These are phyloP conservation scores for Cutaneotrichosporon cavernicola DNA, from an alignment of 1,284 basidiomycete genomes.

Conservation along the genomic window DNA sequence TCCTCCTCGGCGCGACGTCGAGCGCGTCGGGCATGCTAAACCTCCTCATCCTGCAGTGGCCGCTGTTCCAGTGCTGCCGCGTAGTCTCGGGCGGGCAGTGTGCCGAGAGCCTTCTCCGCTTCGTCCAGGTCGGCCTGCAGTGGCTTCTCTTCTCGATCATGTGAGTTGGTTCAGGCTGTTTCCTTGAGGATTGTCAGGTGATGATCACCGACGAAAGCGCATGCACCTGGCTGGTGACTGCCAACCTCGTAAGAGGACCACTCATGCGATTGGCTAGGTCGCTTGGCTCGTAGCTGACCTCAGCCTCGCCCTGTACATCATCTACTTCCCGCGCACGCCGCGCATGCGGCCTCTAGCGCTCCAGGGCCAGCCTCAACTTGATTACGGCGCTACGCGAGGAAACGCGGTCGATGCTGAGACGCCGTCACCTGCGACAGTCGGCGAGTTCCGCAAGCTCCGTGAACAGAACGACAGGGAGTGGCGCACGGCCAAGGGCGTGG, in stretches of 20 bases:
- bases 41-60: constrained; percentile 88
- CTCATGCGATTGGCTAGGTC: too few relatives aligned
- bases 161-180: constrained; percentile 57
- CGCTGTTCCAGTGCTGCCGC: constrained; percentile 76
- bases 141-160: constrained; percentile 84
- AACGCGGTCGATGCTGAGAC: constrained; percentile 8
- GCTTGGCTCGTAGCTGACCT: constrained; percentile 1
- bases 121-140: constrained; percentile 77
- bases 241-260: not conserved
- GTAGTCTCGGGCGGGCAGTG: constrained; percentile 60
- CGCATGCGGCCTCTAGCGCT: constrained; percentile 42
- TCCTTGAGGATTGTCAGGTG: not conserved
- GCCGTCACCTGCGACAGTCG: not conserved
- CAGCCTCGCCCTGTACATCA: constrained; percentile 84
- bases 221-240: not conserved
- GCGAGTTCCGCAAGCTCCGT: constrained; percentile 4
- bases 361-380: constrained; percentile 57
- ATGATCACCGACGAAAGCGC: too few relatives aligned
- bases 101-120: constrained; percentile 75
- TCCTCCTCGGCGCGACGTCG: constrained; percentile 87
- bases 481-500: constrained; percentile 69
- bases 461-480: constrained; percentile 62
- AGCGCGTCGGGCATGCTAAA: constrained; percentile 77
- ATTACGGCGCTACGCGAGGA: constrained; percentile 3
- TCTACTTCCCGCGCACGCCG: constrained; percentile 74